Conservation (phyloP, 768 basidiomycete species). For the Boletus sp. region DNA sequence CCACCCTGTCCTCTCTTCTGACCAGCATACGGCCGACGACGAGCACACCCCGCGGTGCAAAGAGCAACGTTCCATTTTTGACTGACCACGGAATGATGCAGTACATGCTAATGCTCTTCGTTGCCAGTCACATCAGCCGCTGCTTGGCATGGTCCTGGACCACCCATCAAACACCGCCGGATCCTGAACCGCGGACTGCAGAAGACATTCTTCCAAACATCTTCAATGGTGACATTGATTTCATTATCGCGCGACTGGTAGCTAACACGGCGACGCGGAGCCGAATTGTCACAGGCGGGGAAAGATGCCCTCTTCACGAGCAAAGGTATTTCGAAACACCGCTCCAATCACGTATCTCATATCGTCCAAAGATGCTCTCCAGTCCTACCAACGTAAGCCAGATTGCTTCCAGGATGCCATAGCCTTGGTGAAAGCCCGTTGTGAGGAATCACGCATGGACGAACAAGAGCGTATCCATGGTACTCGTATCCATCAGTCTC, state of each 20-base stretch:
- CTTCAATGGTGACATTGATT: slow-evolving; percentile 21
- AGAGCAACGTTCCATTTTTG: neutral
- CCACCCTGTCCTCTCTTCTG: neutral
- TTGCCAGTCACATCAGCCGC: slow-evolving; percentile 7
- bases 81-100: slow-evolving; percentile 6
- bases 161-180: slow-evolving; percentile 24
- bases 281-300: slow-evolving; percentile 19
- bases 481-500: slow-evolving; percentile 22
- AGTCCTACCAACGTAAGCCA: slow-evolving; percentile 43
- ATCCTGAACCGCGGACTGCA: neutral
- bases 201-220: slow-evolving; percentile 11
- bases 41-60: neutral
- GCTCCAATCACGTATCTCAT: slow-evolving; percentile 8
- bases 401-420: slow-evolving; percentile 65
- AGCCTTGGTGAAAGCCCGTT: slow-evolving; percentile 43
- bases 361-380: slow-evolving; percentile 36
- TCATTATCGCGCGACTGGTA: neutral
- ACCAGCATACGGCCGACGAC: neutral
- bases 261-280: slow-evolving; percentile 16
- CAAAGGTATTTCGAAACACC: slow-evolving; percentile 13
- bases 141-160: slow-evolving; percentile 30
- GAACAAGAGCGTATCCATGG: slow-evolving; percentile 63
- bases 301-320: slow-evolving; percentile 14
- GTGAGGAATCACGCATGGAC: slow-evolving; percentile 55
- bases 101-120: slow-evolving; percentile 10